Base-by-base conservation (phyloP, 129 eudicot genomes). In the Heracleum sosnowskyi region DNA sequence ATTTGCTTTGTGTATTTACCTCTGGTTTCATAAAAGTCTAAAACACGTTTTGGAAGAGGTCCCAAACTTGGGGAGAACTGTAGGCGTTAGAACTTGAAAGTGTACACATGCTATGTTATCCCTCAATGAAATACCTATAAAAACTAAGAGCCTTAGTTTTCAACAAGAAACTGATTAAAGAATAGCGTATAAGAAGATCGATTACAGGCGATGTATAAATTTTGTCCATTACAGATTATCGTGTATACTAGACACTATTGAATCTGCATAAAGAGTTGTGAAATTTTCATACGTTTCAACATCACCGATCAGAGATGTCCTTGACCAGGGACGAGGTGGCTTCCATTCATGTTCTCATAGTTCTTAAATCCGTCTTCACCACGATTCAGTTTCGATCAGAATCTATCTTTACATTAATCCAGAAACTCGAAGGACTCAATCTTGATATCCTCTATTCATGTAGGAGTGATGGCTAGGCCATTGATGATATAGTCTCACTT, bases 401-500 rank as follows among this genome's bases (percentile, higher is more conserved):
- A 44, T 44, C 75, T 44, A 40, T 74, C 24, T 46, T 28, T 4
- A 18, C 64, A 74, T 60, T 26, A 60, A 31, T 20, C 78, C 78
- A 29, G 63, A 53, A 28, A 28, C 18, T 4, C 22, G 33, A 11
- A 39, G 28, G 31, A 24, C 51, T 22, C 39, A 3, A n/a, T 72
- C 46, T 72, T 36, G 46, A 73, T n/a, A 9, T 73, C 13, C 51
- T 41, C 34, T 4, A 24, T 55, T n/a, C 15, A 4, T 24, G 9
- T 7, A 26, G 68, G 68, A 60, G 68, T 60, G 3, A 39, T 22
- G 17, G 7, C 45, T 7, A 73, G 26, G 34, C 53, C 42, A 24
- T n/a, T 11, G 31, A 41, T 10, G 13, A 39, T 73, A 11, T 68
- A 44, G 33, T 42, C 76, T 71, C 75, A 91, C 84, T 91, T 94